Evolutionary conservation across 495 filamentous ascomycete genomes (phyloP), one percentile per base, ranked within the genome.

Genomic region (Haplographium delicatum): DNA sequence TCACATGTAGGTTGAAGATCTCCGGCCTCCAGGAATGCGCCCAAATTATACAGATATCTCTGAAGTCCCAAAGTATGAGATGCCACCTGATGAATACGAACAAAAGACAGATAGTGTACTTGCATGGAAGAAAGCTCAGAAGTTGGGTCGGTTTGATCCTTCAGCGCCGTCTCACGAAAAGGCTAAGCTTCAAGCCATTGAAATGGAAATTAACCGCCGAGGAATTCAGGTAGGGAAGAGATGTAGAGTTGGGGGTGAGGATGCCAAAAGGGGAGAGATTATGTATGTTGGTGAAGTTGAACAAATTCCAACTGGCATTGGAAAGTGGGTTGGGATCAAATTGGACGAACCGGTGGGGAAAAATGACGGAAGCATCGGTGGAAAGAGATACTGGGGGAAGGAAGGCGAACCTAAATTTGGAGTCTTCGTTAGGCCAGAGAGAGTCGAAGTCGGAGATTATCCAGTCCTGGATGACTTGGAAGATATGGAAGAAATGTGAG

Each of bases 61-160:
- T 22, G 78, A 80, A 1, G 86, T 96, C 10, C 79, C 85, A 19
- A 97, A 96, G 65, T 96, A 89, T 62, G 79, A 80, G 50, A 81
- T 98, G 67, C 88, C 90, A 16, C 68, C 75, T 24, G 79, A 84
- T 16, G 82, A 88, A 48, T 98, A 98, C 71, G 86, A 87, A 60
- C 78, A 80, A 47, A 88, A 88, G 48, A 70, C 81, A 22, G 86
- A 95, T 68, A 90, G 85, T 20, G 93, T 98, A 13, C 76, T 95
- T 33, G 86, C 89, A 8, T 96, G 88, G 88, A 98, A 98, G 72
- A 88, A 85, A 68, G 75, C 81, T 18, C 82, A 95, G 58, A 88
- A 95, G 59, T 77, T 98, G 19, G 93, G 93, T 30, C 89, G 93
- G 24, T 98, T 98, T 68, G 90, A 96, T 63, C 93, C 93, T 2